These are phyloP conservation scores for Coniferiporia weirii DNA, from an alignment of 1,284 basidiomycete species.

Conservation along the genomic window DNA sequence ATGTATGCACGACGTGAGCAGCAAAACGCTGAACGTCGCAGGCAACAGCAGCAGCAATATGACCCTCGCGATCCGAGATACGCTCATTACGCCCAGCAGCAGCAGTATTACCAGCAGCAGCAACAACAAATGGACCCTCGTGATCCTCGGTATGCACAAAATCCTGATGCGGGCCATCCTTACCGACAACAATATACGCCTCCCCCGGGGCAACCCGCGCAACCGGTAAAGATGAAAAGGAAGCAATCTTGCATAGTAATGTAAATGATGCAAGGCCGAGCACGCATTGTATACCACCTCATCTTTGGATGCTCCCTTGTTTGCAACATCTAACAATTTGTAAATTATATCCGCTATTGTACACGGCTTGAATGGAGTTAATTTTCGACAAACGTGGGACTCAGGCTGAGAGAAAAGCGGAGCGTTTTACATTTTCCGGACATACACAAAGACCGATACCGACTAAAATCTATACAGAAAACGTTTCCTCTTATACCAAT, in stretches of 20 bases:
- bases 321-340: background rate
- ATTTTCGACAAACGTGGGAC: background rate
- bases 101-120: conserved; percentile 5
- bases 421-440: background rate
- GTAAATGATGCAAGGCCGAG: conserved; percentile 10
- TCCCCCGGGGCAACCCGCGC: background rate
- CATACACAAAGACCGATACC: background rate
- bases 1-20: conserved; percentile 37
- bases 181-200: background rate
- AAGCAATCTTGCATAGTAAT: conserved; percentile 23
- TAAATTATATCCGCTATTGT: background rate
- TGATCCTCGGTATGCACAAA: background rate
- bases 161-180: background rate
- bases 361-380: background rate
- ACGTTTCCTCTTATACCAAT: background rate
- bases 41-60: conserved; percentile 9
- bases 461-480: background rate
- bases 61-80: conserved; percentile 10
- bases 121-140: background rate
- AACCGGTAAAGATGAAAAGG: conserved; percentile 16
- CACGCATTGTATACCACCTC: background rate
- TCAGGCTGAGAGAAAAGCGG: background rate
- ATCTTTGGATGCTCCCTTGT: background rate
- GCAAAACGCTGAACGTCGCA: conserved; percentile 26
- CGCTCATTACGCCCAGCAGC: conserved; percentile 4